Conservation (phyloP, 345 rosid species). For the Pistacia vera region DNA sequence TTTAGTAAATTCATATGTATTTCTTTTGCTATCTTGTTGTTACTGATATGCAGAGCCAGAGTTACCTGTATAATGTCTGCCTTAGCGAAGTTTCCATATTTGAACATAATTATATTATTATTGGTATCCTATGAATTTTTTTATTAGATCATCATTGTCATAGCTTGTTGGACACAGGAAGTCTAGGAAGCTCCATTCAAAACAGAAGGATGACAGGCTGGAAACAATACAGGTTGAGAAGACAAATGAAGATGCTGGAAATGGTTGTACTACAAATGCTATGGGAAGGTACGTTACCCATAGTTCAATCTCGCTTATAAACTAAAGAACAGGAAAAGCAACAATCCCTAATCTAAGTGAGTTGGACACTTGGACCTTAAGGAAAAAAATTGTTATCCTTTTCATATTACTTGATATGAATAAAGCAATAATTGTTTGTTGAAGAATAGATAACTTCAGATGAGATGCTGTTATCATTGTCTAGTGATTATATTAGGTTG, state of each 20-base stretch:
- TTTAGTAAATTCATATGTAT: neutral
- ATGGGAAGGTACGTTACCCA: constrained; percentile 37
- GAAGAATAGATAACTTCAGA: neutral
- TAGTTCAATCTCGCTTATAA: neutral
- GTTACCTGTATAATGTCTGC: neutral
- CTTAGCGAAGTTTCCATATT: neutral
- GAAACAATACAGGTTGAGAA: constrained; percentile 16
- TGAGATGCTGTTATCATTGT: neutral
- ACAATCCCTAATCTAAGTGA: neutral
- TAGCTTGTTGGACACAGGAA: constrained; percentile 24
- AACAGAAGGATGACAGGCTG: constrained; percentile 25
- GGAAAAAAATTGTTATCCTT: no score
- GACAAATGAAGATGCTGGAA: constrained; percentile 18
- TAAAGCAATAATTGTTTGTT: neutral
- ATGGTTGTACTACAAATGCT: constrained; percentile 23
- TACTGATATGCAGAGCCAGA: neutral
- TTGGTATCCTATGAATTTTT: neutral
- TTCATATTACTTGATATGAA: neutral
- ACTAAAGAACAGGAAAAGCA: neutral
- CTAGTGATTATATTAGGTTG: neutral
- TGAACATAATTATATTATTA: neutral
- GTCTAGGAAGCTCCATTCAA: constrained; percentile 25
- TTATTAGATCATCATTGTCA: neutral
- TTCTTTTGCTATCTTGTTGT: neutral
- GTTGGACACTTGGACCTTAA: no score